A percentile compares a stretch with the other conserved stretches of the same genome.
phyloP scores from a whole-genome alignment of 192 early-diverging fungal species.

The Lunasporangiospora selenospora region DNA sequence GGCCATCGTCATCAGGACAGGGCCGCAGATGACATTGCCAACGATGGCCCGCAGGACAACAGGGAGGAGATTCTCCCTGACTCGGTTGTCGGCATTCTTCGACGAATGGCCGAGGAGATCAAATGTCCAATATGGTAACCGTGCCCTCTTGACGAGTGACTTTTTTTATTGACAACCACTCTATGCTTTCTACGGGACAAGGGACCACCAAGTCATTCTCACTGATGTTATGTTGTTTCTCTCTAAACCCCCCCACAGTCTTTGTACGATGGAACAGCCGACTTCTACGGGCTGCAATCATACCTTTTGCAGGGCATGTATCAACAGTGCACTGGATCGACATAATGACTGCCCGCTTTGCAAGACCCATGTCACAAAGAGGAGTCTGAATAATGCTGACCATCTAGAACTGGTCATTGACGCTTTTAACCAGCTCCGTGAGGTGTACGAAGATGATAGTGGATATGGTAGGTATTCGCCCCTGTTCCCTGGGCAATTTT shows the following conservation, averaged over 20 bases:
- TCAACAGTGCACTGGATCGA: conserved; percentile 26
- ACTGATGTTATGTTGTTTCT: no score
- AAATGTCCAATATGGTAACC: conserved; percentile 47
- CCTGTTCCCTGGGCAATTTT: neutral
- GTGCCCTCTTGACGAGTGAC: no score
- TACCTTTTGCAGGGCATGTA: conserved; percentile 36
- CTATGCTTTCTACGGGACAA: no score
- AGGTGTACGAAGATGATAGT: conserved; percentile 22
- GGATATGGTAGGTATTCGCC: conserved; percentile 19
- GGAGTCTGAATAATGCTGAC: conserved; percentile 24
- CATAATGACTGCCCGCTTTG: conserved; percentile 37
- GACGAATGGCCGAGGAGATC: conserved; percentile 42
- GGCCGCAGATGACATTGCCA: no score
- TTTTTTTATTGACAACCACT: no score
- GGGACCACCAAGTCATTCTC: no score
- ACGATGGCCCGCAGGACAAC: neutral
- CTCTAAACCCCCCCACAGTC: neutral
- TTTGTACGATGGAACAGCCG: conserved; percentile 27
- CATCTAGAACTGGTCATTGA: conserved; percentile 25
- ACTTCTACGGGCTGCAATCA: conserved; percentile 40
- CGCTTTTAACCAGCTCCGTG: conserved; percentile 19
- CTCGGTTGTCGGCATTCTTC: conserved; percentile 23
- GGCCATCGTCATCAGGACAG: no score
- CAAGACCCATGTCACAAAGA: conserved; percentile 27
- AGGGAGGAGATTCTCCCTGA: conserved; percentile 28